These are phyloP conservation scores for Penicillium steckii DNA, from an alignment of 495 filamentous ascomycete species.

Conservation along the genomic window DNA sequence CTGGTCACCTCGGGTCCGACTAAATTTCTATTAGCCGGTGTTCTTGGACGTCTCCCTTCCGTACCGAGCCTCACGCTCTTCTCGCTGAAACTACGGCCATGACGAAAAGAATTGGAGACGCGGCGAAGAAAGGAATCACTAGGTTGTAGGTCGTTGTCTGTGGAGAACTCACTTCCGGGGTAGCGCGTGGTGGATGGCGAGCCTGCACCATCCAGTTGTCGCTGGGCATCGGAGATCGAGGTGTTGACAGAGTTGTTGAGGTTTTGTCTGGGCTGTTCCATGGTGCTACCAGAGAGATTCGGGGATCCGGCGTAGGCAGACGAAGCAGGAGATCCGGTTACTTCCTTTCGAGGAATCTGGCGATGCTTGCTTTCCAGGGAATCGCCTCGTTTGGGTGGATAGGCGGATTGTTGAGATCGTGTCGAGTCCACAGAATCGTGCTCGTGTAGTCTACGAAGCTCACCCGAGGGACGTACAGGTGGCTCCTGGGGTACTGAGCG, in stretches of 20 bases:
- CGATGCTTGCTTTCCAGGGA: conserved; percentile 47
- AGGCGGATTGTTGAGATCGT: conserved; percentile 31
- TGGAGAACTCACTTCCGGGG: conserved; percentile 74
- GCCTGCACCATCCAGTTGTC: conserved; percentile 34
- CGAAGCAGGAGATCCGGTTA: conserved; percentile 26
- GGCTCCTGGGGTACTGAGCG: conserved; percentile 28
- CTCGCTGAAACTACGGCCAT: conserved; percentile 88
- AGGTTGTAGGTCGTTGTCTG: conserved; percentile 82
- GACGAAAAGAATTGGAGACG: conserved; percentile 88
- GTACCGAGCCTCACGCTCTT: conserved; percentile 49
- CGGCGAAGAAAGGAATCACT: conserved; percentile 73
- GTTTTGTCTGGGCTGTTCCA: conserved; percentile 24
- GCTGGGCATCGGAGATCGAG: conserved; percentile 33
- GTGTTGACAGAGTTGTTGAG: conserved; percentile 54
- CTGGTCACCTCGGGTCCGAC: conserved; percentile 67
- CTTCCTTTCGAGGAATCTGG: conserved; percentile 35
- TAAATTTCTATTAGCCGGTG: conserved; percentile 67
- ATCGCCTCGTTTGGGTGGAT: conserved; percentile 56
- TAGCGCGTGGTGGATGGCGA: conserved; percentile 75
- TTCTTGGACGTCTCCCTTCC: conserved; percentile 65
- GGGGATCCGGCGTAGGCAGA: conserved; percentile 41
- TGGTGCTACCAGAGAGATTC: conserved; percentile 57
- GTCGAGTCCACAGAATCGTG: conserved; percentile 36
- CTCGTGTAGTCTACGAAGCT: conserved; percentile 39
- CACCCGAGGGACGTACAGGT: conserved; percentile 37